Conservation (phyloP, 495 filamentous ascomycete genomes). For the Trichocladium antarcticum region DNA sequence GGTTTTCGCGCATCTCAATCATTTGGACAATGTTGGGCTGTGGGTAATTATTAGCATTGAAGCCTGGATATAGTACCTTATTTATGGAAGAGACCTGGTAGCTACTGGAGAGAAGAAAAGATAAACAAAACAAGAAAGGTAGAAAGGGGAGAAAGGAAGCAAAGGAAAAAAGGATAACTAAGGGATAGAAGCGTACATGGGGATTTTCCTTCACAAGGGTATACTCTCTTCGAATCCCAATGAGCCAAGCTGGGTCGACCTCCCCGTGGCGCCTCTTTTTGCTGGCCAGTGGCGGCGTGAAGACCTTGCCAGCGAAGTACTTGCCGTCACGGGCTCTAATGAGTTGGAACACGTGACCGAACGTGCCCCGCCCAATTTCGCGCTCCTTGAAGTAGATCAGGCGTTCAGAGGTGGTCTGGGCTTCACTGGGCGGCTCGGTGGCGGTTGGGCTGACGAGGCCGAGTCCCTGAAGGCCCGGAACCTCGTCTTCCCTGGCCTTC, state of each 20-base stretch:
- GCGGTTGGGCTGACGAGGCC: not conserved
- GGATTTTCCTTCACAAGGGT: not conserved
- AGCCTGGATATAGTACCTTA: not conserved
- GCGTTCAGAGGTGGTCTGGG: not conserved
- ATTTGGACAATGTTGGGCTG: not conserved
- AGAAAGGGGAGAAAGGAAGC: not conserved
- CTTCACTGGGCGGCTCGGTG: not conserved
- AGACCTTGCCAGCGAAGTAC: not conserved
- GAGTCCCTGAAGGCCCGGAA: not conserved
- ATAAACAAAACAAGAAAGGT: not conserved
- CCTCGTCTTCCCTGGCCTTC: not conserved
- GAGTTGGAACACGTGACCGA: not conserved
- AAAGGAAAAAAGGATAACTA: not conserved
- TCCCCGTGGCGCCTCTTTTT: not conserved
- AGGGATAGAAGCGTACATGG: not conserved
- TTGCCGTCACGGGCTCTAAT: not conserved
- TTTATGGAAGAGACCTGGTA: not conserved
- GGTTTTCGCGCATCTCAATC: not conserved
- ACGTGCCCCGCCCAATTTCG: not conserved
- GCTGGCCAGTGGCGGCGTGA: not conserved
- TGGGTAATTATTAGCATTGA: not conserved
- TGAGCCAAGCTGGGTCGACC: not conserved
- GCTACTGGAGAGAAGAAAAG: not conserved
- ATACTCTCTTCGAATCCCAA: not conserved
- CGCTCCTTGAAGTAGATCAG: not conserved